phyloP scores from a whole-genome alignment of 1,284 basidiomycete species.

The Apiotrichum porosum region DNA sequence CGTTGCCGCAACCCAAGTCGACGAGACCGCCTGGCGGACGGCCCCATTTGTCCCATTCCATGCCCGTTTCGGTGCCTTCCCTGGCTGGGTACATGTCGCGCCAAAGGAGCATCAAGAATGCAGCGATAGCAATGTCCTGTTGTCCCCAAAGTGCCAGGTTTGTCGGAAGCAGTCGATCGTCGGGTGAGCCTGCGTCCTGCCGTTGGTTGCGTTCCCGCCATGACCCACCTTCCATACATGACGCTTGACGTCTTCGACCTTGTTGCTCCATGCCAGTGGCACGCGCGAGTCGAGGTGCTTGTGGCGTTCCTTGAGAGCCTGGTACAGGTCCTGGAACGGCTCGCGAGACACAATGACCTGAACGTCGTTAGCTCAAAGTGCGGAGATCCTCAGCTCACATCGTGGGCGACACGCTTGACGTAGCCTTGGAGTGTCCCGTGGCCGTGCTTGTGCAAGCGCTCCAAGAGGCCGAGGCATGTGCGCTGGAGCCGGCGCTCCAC shows the following conservation, averaged over 20 bases:
- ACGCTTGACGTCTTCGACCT: conserved; percentile 46
- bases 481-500: conserved; percentile 59
- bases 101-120: conserved; percentile 89
- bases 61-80: conserved; percentile 16
- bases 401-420: conserved; percentile 79
- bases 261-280: conserved; percentile 69
- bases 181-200: conserved; percentile 28
- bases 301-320: conserved; percentile 75
- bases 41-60: conserved; percentile 64
- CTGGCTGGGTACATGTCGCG: conserved; percentile 58
- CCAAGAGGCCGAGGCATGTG: conserved; percentile 72
- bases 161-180: conserved; percentile 20
- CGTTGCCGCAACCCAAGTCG: conserved; percentile 87
- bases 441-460: conserved; percentile 76
- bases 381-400: conserved; percentile 54
- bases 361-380: too few relatives aligned
- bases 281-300: conserved; percentile 75
- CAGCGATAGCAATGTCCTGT: conserved; percentile 84
- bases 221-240: conserved; percentile 48
- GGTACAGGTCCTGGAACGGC: conserved; percentile 82
- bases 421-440: conserved; percentile 76
- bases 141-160: conserved; percentile 39
- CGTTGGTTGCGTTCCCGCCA: background rate
- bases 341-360: conserved; percentile 65
- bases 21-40: conserved; percentile 77